phyloP scores from a whole-genome alignment of 495 filamentous ascomycete genomes.

The Penicillium lividum region DNA sequence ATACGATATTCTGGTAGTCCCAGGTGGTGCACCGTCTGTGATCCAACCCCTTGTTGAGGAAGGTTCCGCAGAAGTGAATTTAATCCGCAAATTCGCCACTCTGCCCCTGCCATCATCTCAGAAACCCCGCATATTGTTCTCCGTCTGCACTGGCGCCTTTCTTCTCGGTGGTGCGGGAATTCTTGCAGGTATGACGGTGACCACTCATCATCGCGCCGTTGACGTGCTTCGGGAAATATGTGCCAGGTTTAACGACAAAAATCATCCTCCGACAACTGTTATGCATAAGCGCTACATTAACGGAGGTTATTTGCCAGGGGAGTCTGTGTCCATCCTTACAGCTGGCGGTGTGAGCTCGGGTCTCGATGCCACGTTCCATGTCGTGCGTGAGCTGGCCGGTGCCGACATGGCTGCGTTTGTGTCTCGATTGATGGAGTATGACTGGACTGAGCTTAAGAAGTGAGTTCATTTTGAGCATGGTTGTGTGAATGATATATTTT shows the following conservation, averaged over 20 bases:
- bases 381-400: conserved; percentile 71
- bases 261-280: conserved; percentile 65
- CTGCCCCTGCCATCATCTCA: conserved; percentile 19
- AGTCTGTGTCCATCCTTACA: conserved; percentile 74
- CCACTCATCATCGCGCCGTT: conserved; percentile 67
- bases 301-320: conserved; percentile 59
- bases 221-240: conserved; percentile 70
- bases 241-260: conserved; percentile 26
- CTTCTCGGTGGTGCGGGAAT: conserved; percentile 72
- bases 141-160: conserved; percentile 73
- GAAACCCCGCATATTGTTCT: conserved; percentile 59
- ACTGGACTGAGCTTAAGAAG: conserved; percentile 49
- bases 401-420: conserved; percentile 69
- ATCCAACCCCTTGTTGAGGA: conserved; percentile 24
- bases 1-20: conserved; percentile 70
- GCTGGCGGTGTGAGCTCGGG: conserved; percentile 74
- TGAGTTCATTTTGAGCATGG: not conserved
- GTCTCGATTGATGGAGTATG: conserved; percentile 66
- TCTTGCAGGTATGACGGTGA: conserved; percentile 70
- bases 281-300: conserved; percentile 78
- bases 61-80: conserved; percentile 25
- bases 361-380: conserved; percentile 74
- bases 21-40: conserved; percentile 44
- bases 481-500: not conserved
- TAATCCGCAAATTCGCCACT: conserved; percentile 33